Conservation (phyloP, 2,329 filamentous ascomycete genomes). For the Alternaria metachromatica region DNA sequence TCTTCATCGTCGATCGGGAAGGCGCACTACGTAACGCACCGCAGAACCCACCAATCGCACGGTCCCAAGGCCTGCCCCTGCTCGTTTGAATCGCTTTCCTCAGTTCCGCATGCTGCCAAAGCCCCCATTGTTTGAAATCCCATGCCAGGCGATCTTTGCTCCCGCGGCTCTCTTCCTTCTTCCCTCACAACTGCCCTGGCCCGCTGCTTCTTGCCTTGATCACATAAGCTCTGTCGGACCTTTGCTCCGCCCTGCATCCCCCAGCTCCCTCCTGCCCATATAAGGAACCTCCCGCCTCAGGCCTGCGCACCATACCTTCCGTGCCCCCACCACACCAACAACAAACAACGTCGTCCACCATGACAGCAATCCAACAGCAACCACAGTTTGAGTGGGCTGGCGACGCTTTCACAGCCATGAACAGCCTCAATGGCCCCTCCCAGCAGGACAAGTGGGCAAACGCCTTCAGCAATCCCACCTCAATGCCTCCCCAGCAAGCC, state of each 20-base stretch:
- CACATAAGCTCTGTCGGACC: background rate
- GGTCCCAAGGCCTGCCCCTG: background rate
- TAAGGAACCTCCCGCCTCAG: background rate
- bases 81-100: constrained; percentile 12
- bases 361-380: constrained; percentile 29
- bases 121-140: constrained; percentile 16
- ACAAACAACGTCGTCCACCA: constrained; percentile 5
- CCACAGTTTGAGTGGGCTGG: constrained; percentile 37
- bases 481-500: constrained; percentile 10
- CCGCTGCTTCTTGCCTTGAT: background rate
- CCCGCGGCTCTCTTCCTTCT: constrained; percentile 3
- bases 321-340: background rate
- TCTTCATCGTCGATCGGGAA: constrained; percentile 8
- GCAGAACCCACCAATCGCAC: constrained; percentile 5
- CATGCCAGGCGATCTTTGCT: constrained; percentile 5
- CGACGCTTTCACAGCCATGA: constrained; percentile 36
- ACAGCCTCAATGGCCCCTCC: constrained; percentile 16
- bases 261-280: background rate
- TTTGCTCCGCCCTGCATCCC: background rate
- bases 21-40: constrained; percentile 10
- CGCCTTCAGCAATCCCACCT: constrained; percentile 18
- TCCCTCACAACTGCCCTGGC: background rate
- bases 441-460: constrained; percentile 31
- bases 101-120: constrained; percentile 12
- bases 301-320: background rate